Evolutionary conservation across 2,329 filamentous ascomycete genomes (phyloP).

Genomic region (Xylaria sp.): DNA sequence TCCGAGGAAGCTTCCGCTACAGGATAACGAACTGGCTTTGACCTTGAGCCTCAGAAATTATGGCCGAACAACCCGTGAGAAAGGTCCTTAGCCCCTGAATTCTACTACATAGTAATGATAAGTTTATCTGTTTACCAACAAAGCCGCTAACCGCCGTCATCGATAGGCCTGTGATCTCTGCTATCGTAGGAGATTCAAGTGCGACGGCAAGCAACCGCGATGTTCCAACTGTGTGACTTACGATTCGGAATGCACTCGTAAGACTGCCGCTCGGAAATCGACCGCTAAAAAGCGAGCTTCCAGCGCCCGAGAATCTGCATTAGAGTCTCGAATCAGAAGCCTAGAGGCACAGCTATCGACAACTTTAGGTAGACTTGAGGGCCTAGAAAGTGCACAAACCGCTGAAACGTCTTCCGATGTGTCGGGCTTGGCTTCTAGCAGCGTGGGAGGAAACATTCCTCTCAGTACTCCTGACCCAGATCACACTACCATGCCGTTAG

Average conservation of each 20-base stretch:
- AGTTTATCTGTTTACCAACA: background rate
- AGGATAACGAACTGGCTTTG: background rate
- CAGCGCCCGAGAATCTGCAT: constrained; percentile 20
- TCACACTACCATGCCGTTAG: constrained; percentile 35
- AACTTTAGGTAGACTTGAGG: constrained; percentile 34
- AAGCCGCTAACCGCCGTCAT: constrained; percentile 4
- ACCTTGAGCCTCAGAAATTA: background rate
- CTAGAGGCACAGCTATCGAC: constrained; percentile 34
- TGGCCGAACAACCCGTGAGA: constrained; percentile 21
- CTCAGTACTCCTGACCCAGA: background rate
- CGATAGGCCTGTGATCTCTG: constrained; percentile 41
- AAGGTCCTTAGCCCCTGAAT: constrained; percentile 11
- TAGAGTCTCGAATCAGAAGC: constrained; percentile 35
- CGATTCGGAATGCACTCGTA: constrained; percentile 38
- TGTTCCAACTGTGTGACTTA: constrained; percentile 39
- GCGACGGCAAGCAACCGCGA: constrained; percentile 38
- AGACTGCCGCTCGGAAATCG: constrained; percentile 35
- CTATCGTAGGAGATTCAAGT: constrained; percentile 42
- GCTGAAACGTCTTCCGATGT: background rate
- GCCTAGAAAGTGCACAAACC: constrained; percentile 4
- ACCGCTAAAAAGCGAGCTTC: constrained; percentile 26
- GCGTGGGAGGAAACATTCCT: background rate
- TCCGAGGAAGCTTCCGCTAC: constrained; percentile 6
- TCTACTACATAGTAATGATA: background rate
- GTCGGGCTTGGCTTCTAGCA: background rate